Evolutionary conservation across 495 filamentous ascomycete species (phyloP).

Genomic region (Jackrogersella minutella): DNA sequence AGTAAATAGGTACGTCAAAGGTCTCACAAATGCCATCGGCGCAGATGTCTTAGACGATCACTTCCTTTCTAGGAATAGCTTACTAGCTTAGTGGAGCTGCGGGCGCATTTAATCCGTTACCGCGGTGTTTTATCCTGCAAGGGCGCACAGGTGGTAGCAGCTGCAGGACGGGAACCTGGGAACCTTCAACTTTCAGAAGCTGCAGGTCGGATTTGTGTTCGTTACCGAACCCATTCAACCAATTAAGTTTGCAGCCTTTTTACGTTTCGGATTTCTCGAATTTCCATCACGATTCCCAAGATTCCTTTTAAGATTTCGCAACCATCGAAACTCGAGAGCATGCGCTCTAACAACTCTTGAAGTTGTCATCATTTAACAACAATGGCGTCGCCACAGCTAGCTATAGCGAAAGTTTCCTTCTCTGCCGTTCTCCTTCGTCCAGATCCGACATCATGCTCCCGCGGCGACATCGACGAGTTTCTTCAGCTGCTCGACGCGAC

Average conservation of each 20-base stretch:
- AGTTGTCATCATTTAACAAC: background rate
- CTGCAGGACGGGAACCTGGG: background rate
- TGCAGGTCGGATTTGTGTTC: background rate
- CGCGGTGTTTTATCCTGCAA: background rate
- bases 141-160: no score
- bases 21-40: conserved; percentile 16
- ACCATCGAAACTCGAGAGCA: conserved; percentile 14
- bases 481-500: conserved; percentile 71
- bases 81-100: background rate
- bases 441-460: conserved; percentile 73
- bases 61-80: background rate
- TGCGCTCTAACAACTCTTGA: conserved; percentile 3
- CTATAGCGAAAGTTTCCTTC: conserved; percentile 83
- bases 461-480: conserved; percentile 76
- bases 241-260: conserved; percentile 27
- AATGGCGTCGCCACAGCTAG: conserved; percentile 79
- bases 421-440: conserved; percentile 76
- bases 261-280: conserved; percentile 1
- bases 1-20: conserved; percentile 22
- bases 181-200: background rate
- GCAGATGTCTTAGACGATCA: conserved; percentile 8
- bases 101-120: conserved; percentile 11
- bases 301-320: background rate
- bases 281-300: conserved; percentile 4
- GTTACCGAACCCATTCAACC: conserved; percentile 5